A percentile compares a stretch with the other conserved stretches of the same genome.
These are phyloP conservation scores for Niveomyces coronatus DNA, from an alignment of 2,329 filamentous ascomycete genomes.

Conservation along the genomic window DNA sequence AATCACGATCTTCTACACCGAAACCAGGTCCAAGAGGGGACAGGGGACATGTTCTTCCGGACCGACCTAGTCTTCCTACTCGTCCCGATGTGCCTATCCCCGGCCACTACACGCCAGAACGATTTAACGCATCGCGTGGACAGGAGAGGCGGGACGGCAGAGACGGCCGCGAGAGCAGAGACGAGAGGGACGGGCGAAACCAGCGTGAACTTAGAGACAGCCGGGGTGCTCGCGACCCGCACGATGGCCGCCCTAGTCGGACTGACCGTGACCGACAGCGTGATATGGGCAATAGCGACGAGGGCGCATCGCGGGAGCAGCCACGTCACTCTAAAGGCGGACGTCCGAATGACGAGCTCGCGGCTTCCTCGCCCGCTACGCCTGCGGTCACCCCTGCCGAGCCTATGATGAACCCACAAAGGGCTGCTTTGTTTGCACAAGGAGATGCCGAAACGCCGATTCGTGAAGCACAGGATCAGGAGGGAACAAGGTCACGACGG, in stretches of 20 bases:
- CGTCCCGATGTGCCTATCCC: slow-evolving; percentile 49
- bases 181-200: slow-evolving; percentile 4
- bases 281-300: neutral
- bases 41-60: slow-evolving; percentile 25
- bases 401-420: slow-evolving; percentile 44
- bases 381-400: slow-evolving; percentile 24
- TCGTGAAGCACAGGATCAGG: slow-evolving; percentile 19
- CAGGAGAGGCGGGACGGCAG: slow-evolving; percentile 30
- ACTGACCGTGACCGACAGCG: slow-evolving; percentile 6
- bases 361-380: slow-evolving; percentile 19
- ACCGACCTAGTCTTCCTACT: slow-evolving; percentile 38
- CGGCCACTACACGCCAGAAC: slow-evolving; percentile 35
- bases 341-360: slow-evolving; percentile 17
- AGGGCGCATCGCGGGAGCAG: slow-evolving; percentile 22
- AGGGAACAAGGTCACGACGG: slow-evolving; percentile 21
- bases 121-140: slow-evolving; percentile 31
- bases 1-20: slow-evolving; percentile 19
- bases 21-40: slow-evolving; percentile 16
- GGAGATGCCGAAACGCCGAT: slow-evolving; percentile 19
- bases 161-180: slow-evolving; percentile 16
- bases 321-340: slow-evolving; percentile 20
- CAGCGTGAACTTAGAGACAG: slow-evolving; percentile 20
- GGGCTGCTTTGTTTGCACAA: slow-evolving; percentile 38
- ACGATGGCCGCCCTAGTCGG: slow-evolving; percentile 20
- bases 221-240: slow-evolving; percentile 29